Percentiles rank a stretch among this genome's conserved stretches.
Conservation (phyloP, 345 rosid species). For the Eucalyptus marginata region DNA sequence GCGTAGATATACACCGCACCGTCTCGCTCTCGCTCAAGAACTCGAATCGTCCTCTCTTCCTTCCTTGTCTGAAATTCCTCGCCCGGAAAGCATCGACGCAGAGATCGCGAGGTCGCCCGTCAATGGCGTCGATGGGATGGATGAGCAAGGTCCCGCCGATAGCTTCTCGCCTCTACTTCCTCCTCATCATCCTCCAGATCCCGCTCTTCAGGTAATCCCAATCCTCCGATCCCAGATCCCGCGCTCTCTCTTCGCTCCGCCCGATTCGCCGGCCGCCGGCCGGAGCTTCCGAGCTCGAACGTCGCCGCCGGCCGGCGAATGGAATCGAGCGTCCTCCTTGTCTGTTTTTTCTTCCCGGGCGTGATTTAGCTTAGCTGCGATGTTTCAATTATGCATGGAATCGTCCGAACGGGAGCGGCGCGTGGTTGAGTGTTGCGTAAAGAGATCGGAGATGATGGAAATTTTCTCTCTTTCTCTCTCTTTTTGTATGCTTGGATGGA, state of each 20-base stretch:
- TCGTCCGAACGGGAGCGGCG: neutral
- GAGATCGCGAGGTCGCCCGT: constrained; percentile 6
- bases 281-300: neutral
- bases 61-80: neutral
- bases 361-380: neutral
- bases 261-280: neutral
- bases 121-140: constrained; percentile 45
- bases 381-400: neutral
- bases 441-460: neutral
- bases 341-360: neutral
- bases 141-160: constrained; percentile 28
- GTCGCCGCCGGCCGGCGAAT: neutral
- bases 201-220: constrained; percentile 74
- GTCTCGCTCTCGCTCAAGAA: neutral
- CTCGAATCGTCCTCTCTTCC: neutral
- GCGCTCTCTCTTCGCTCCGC: neutral
- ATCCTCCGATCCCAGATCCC: neutral
- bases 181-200: constrained; percentile 76
- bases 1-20: neutral
- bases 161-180: constrained; percentile 65
- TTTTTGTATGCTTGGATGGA: neutral
- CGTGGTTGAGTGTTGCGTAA: neutral
- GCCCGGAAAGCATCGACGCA: neutral
- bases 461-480: neutral
- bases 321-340: neutral